Conservation (phyloP, 208 protist genomes). For the Leishmania amazonensis region DNA sequence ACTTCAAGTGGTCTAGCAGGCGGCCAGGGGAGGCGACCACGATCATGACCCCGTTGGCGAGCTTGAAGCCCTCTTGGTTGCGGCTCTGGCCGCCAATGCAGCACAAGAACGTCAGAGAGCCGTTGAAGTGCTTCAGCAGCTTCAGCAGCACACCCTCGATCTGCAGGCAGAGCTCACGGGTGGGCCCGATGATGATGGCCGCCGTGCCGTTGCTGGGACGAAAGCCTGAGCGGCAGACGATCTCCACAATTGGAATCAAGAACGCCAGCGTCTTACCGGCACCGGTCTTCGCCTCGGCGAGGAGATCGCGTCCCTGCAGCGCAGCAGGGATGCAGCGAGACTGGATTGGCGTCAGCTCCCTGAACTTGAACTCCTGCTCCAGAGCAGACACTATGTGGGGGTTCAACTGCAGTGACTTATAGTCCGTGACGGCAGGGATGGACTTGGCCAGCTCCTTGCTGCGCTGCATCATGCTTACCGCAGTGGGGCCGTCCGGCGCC, state of each 20-base stretch:
- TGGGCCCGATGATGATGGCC: conserved; percentile 98
- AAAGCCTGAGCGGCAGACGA: conserved; percentile 96
- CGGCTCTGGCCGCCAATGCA: conserved; percentile 92
- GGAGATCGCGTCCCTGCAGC: conserved; percentile 86
- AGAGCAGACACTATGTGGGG: conserved; percentile 80
- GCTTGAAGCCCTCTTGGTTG: conserved; percentile 89
- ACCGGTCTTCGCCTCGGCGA: conserved; percentile 95
- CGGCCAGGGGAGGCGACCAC: conserved; percentile 93
- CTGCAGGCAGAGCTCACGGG: conserved; percentile 99
- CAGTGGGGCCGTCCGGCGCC: not conserved
- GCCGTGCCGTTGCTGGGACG: conserved; percentile 96
- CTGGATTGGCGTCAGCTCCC: conserved; percentile 96
- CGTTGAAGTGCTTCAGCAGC: conserved; percentile 93
- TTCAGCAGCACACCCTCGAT: conserved; percentile 96
- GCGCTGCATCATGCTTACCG: conserved; percentile 15
- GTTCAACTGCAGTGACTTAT: conserved; percentile 87
- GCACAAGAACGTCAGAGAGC: conserved; percentile 88
- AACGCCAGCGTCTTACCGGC: conserved; percentile 98
- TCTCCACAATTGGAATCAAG: conserved; percentile 98
- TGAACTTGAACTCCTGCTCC: conserved; percentile 93
- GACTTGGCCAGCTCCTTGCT: conserved; percentile 40
- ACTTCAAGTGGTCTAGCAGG: conserved; percentile 98
- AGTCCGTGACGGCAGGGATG: conserved; percentile 69
- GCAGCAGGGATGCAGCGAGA: conserved; percentile 88
- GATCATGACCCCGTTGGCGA: conserved; percentile 89